Percentiles rank a stretch among this genome's conserved stretches.
Conservation (phyloP, 371 early-diverging fungal species). For the Saksenaea oblongispora region DNA sequence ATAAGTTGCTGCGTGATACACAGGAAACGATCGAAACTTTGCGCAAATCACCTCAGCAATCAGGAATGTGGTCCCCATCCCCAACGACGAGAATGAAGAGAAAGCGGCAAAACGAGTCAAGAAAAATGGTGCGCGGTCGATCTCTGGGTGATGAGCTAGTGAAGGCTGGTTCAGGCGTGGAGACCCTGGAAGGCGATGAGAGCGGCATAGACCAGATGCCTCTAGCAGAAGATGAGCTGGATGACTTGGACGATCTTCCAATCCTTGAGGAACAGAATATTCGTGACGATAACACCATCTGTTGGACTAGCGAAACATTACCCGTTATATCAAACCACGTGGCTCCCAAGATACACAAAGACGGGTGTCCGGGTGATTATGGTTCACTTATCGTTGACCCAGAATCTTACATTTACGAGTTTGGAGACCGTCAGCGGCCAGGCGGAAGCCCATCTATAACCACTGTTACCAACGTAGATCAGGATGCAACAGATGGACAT, state of each 20-base stretch:
- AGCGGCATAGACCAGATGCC: too few relatives aligned
- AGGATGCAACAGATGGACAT: slow-evolving; percentile 1
- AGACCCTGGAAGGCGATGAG: neutral
- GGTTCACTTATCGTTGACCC: slow-evolving; percentile 7
- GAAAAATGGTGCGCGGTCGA: neutral
- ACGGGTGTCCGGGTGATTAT: neutral
- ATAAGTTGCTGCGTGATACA: slow-evolving; percentile 15
- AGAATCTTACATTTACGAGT: neutral
- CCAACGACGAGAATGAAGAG: neutral
- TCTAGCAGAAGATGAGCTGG: neutral
- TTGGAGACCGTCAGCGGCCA: slow-evolving; percentile 9
- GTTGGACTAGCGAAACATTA: slow-evolving; percentile 3
- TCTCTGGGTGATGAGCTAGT: slow-evolving; percentile 16
- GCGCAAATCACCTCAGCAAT: neutral
- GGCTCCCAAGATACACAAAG: neutral
- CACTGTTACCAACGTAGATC: slow-evolving; percentile 15
- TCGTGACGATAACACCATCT: slow-evolving; percentile 7
- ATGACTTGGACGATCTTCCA: neutral
- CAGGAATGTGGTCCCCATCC: neutral
- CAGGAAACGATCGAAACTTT: slow-evolving; percentile 21
- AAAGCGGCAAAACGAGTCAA: neutral
- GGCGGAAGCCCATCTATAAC: slow-evolving; percentile 8
- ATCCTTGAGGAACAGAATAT: neutral
- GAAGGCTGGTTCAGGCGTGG: neutral
- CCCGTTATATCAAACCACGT: neutral